Conservation (phyloP, 129 eudicot genomes). For the Kitagawia praeruptora region DNA sequence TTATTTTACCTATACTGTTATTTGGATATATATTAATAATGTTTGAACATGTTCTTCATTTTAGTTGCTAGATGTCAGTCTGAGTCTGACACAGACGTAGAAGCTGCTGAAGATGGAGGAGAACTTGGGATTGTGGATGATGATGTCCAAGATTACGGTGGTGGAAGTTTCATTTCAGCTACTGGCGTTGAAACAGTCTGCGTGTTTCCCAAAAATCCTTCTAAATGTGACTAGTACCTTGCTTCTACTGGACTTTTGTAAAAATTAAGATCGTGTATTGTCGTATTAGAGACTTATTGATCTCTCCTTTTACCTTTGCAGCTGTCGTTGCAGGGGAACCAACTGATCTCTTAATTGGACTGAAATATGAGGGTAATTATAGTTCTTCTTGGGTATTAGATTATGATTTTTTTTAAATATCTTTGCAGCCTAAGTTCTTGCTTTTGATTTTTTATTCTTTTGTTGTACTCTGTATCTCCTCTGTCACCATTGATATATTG, state of each 20-base stretch:
- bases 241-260: neutral
- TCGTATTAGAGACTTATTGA: neutral
- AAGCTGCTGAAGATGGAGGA: constrained; percentile 42
- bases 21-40: neutral
- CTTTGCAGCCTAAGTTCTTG: neutral
- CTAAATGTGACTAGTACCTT: constrained; percentile 33
- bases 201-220: constrained; percentile 84
- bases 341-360: constrained; percentile 68
- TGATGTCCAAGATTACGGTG: constrained; percentile 51
- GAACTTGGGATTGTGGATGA: constrained; percentile 79
- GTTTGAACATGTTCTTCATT: neutral
- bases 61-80: constrained; percentile 80
- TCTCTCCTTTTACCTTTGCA: constrained; percentile 23
- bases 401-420: neutral
- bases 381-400: neutral
- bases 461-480: neutral
- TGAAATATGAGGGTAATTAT: constrained; percentile 76
- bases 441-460: neutral
- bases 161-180: constrained; percentile 61
- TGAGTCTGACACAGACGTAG: constrained; percentile 56
- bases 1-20: neutral
- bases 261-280: neutral
- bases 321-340: constrained; percentile 80
- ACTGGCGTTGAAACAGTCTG: constrained; percentile 79
- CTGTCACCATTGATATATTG: neutral